A percentile compares a stretch with the other conserved stretches of the same genome.
Evolutionary conservation across 805 yeast genomes (phyloP).

Genomic region (Ogataea nitratoaversa): DNA sequence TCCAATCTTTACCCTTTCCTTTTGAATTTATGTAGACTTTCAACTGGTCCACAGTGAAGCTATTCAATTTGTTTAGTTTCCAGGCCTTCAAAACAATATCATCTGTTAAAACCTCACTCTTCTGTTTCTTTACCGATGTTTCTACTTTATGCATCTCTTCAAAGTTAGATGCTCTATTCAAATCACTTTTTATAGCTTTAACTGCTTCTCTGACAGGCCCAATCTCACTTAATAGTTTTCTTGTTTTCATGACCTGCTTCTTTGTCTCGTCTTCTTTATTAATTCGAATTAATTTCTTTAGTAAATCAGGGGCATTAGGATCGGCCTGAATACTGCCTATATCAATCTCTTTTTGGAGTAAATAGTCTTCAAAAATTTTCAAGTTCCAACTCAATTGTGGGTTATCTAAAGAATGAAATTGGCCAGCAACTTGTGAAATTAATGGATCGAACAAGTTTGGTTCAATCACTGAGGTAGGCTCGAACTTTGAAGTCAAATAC

Average conservation of each 20-base stretch:
- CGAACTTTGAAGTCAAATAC: slow-evolving; percentile 20
- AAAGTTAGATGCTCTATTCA: slow-evolving; percentile 22
- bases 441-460: slow-evolving; percentile 21
- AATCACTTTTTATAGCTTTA: slow-evolving; percentile 14
- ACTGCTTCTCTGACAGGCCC: slow-evolving; percentile 9
- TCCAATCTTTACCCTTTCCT: slow-evolving; percentile 26
- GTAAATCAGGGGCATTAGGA: slow-evolving; percentile 5
- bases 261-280: slow-evolving; percentile 22
- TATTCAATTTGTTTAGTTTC: slow-evolving; percentile 30
- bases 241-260: slow-evolving; percentile 8
- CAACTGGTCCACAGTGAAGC: slow-evolving; percentile 41
- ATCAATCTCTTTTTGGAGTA: slow-evolving; percentile 52
- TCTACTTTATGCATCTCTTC: slow-evolving; percentile 13
- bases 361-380: slow-evolving; percentile 56
- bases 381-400: slow-evolving; percentile 69
- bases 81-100: slow-evolving; percentile 39
- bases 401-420: slow-evolving; percentile 39
- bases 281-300: slow-evolving; percentile 14
- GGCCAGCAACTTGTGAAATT: slow-evolving; percentile 20
- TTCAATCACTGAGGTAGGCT: slow-evolving; percentile 11
- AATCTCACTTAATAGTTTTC: slow-evolving; percentile 8
- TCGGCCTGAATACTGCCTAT: slow-evolving; percentile 1
- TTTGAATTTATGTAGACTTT: slow-evolving; percentile 35
- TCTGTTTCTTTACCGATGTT: slow-evolving; percentile 10
- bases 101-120: slow-evolving; percentile 26